Evolutionary conservation across 495 filamentous ascomycete genomes (phyloP), one percentile per base, ranked within the genome.

Genomic region (Cetradonia linearis): DNA sequence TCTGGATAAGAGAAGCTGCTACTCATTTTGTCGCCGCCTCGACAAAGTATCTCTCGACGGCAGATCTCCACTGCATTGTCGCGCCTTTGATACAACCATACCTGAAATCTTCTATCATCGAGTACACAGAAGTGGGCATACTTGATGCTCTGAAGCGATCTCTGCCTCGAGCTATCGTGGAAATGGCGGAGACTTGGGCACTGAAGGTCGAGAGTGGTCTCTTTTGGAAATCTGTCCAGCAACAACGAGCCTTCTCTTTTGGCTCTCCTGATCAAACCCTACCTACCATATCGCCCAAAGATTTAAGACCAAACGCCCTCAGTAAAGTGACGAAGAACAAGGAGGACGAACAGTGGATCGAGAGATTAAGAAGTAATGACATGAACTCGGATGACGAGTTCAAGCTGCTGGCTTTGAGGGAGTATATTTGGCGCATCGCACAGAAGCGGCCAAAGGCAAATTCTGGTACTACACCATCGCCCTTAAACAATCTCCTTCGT

Each of bases 281-380:
- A 33, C 75, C 74, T 5, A 75, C 70, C 1, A 72, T 74, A 14
- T 77, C 77, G 31, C 72, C 75, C 0, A 74, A 72, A 60, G 77
- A 74, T 50, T 62, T 74, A 68, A 66, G 60, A 44, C 52, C 56
- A 3, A 61, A 63, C 46, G 50, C 60, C 13, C 62, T 79, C 34
- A 66, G 63, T 49, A 59, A 71, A 30, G 68, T 75, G 2, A 55
- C 70, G 18, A 90, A 81, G 67, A 96, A 92, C 66, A 91, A 95
- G n/a, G 92, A 96, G 69, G 94, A 99, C 70, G 90, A 96, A 59
- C 84, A 91, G 66, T 99, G 94, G 94, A 76, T 99, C n/a, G 74
- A 75, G 23, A 82, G 87, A 55, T 72, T 99, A 34, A 81, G 89
- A 34, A 91, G 88, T 62, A 80, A 93, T 40, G 92, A 93, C 1